A percentile compares a stretch with the other conserved stretches of the same genome.
phyloP scores from a whole-genome alignment of 257 asterid species.

The Linaria vulgaris region DNA sequence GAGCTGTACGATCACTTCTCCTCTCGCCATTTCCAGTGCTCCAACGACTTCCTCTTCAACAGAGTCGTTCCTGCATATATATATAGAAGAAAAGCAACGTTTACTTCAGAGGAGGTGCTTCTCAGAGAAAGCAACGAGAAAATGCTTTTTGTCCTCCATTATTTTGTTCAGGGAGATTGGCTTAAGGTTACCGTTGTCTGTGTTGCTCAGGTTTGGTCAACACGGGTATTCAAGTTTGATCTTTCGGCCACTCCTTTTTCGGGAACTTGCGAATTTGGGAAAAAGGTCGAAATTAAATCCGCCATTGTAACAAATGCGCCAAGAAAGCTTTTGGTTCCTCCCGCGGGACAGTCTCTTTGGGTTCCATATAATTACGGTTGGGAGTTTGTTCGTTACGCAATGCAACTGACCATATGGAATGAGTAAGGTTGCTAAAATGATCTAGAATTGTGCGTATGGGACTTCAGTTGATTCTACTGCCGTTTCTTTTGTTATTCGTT shows the following conservation, averaged over 20 bases:
- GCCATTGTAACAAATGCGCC: neutral
- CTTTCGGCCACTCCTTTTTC: constrained; percentile 35
- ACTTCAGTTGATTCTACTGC: no score
- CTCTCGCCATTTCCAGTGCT: constrained; percentile 26
- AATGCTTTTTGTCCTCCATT: constrained; percentile 47
- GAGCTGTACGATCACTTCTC: constrained; percentile 45
- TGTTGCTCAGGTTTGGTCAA: constrained; percentile 39
- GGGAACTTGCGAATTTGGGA: no score
- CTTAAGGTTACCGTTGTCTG: constrained; percentile 41
- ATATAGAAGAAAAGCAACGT: no score
- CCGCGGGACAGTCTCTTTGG: no score
- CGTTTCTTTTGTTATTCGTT: no score
- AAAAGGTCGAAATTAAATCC: constrained; percentile 38
- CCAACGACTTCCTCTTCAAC: constrained; percentile 30
- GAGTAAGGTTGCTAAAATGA: no score
- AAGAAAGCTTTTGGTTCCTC: neutral
- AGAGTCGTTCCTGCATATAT: constrained; percentile 15
- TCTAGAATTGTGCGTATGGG: no score
- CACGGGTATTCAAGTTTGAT: constrained; percentile 34
- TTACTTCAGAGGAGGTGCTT: constrained; percentile 29
- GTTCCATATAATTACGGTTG: no score
- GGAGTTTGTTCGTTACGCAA: no score
- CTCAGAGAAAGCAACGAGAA: constrained; percentile 37
- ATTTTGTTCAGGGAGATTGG: constrained; percentile 33
- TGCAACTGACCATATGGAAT: no score